These are phyloP conservation scores for Debaryomycetaceae sp. DNA, from an alignment of 1,139 yeast species.

Conservation along the genomic window DNA sequence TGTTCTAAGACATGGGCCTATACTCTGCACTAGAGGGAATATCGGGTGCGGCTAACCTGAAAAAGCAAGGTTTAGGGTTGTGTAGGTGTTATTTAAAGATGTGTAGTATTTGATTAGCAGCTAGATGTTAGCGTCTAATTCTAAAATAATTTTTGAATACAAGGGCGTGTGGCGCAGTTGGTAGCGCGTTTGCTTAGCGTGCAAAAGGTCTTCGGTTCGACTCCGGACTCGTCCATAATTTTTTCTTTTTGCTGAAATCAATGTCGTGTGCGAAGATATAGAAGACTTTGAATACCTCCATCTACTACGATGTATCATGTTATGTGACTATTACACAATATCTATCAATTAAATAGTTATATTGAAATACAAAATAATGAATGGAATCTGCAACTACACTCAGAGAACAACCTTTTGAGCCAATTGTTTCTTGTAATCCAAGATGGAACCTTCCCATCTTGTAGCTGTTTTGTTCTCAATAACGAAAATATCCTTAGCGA, in stretches of 20 bases:
- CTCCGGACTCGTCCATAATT: constrained; percentile 76
- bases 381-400: neutral
- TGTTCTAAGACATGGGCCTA: no score
- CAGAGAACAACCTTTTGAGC: constrained; percentile 80
- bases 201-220: constrained; percentile 90
- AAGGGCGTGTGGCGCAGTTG: constrained; percentile 91
- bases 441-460: constrained; percentile 90
- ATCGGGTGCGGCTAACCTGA: no score
- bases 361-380: constrained; percentile 4
- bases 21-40: no score
- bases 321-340: neutral
- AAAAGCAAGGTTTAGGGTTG: no score
- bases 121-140: no score
- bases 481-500: constrained; percentile 95
- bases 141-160: no score
- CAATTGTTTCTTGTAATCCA: constrained; percentile 89
- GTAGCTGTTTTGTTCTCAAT: constrained; percentile 94
- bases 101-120: no score
- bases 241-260: no score
- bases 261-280: no score
- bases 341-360: neutral
- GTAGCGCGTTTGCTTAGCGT: constrained; percentile 92
- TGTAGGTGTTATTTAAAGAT: no score
- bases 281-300: no score
- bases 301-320: no score